Evolutionary conservation across 495 filamentous ascomycete species (phyloP).

Genomic region (Aspergillus homomorphus): DNA sequence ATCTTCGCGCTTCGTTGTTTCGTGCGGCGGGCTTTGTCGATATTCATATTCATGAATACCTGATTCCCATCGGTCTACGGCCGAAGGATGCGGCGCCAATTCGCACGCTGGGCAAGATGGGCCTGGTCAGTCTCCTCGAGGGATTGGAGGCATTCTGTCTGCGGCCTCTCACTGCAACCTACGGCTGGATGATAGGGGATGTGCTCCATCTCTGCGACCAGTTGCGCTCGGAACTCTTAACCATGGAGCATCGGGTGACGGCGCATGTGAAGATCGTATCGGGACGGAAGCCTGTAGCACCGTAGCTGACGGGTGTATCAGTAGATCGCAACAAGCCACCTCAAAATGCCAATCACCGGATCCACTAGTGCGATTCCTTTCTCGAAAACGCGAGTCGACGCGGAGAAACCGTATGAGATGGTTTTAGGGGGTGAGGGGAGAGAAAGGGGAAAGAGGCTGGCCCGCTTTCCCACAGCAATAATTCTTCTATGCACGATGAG

Average conservation of each 20-base stretch:
- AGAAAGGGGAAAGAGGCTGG: no score
- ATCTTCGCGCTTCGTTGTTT: conserved; percentile 53
- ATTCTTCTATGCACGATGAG: background rate
- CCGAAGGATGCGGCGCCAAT: conserved; percentile 49
- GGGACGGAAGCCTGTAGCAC: conserved; percentile 51
- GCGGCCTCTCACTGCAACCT: conserved; percentile 56
- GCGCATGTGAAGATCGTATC: conserved; percentile 51
- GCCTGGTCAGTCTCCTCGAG: conserved; percentile 60
- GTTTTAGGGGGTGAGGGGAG: no score
- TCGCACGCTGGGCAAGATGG: conserved; percentile 62
- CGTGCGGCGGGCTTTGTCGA: conserved; percentile 60
- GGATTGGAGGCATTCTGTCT: conserved; percentile 61
- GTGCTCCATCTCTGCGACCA: conserved; percentile 54
- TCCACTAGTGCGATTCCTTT: no score
- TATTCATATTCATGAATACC: conserved; percentile 49
- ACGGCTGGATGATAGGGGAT: conserved; percentile 53
- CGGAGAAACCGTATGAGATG: no score
- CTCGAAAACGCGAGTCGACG: no score
- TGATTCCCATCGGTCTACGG: conserved; percentile 60
- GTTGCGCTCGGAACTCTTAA: conserved; percentile 51
- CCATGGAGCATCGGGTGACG: conserved; percentile 36
- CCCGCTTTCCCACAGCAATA: no score
- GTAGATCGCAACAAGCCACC: no score
- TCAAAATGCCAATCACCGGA: no score
- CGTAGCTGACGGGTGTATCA: conserved; percentile 20